Percentiles rank a stretch among this genome's conserved stretches.
Conservation (phyloP, 163 green algal species). For the Botryococcus braunii region DNA sequence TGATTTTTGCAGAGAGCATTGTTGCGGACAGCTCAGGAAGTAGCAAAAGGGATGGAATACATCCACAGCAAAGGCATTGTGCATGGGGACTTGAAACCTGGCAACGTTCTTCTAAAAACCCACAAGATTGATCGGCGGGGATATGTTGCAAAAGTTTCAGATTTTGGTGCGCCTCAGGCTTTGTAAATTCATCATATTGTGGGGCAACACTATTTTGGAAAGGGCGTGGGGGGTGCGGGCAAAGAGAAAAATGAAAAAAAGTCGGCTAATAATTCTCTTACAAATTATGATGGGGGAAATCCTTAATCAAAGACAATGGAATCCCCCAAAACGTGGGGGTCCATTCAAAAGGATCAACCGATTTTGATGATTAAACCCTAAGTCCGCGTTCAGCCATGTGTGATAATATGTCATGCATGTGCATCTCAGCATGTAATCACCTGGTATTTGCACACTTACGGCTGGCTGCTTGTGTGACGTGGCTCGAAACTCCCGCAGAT, state of each 20-base stretch:
- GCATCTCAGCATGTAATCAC: too few relatives aligned
- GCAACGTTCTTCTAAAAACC: conserved; percentile 56
- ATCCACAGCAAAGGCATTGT: conserved; percentile 48
- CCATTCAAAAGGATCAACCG: too few relatives aligned
- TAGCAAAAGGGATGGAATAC: conserved; percentile 53
- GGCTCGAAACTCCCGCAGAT: neutral
- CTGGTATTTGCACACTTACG: too few relatives aligned
- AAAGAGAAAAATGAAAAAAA: too few relatives aligned
- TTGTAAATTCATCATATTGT: neutral
- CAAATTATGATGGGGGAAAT: neutral
- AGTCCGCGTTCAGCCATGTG: too few relatives aligned
- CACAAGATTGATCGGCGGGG: conserved; percentile 39
- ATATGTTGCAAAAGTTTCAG: conserved; percentile 46
- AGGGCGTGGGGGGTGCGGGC: too few relatives aligned
- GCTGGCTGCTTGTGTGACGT: neutral
- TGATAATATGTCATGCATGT: too few relatives aligned
- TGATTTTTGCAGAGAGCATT: conserved; percentile 34
- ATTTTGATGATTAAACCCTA: too few relatives aligned
- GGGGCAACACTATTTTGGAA: too few relatives aligned
- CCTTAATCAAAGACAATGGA: neutral
- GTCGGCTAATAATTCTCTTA: neutral
- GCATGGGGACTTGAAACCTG: conserved; percentile 53
- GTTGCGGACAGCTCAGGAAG: conserved; percentile 46
- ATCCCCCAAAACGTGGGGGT: neutral
- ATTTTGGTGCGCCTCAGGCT: conserved; percentile 25